Conservation (phyloP, 1,284 basidiomycete genomes). For the Cronartium quercuum region DNA sequence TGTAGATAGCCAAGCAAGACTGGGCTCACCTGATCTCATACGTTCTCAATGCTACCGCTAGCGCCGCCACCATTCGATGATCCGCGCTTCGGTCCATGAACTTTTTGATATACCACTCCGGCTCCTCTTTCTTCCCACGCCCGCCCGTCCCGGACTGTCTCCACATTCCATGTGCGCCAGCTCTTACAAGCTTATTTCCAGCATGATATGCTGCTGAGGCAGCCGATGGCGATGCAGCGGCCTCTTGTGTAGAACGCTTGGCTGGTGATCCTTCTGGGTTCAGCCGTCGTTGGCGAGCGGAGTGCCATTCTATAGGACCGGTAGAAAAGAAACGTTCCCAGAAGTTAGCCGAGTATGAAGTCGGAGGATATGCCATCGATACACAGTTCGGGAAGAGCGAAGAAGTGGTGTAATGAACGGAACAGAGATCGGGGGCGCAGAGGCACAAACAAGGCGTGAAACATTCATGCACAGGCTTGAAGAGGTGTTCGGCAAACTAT, state of each 20-base stretch:
- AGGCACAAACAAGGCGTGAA: no score
- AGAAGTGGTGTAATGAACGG: no score
- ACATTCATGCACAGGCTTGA: no score
- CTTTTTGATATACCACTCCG: slow-evolving; percentile 69
- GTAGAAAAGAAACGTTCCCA: not conserved
- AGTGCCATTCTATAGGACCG: slow-evolving; percentile 12
- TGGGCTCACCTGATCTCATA: slow-evolving; percentile 65
- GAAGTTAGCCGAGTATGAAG: not conserved
- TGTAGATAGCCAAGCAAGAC: not conserved
- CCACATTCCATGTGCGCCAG: slow-evolving; percentile 18
- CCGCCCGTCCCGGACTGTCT: slow-evolving; percentile 1
- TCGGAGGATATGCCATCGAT: no score
- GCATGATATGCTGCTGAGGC: not conserved
- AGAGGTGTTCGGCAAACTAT: no score
- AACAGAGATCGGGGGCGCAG: no score
- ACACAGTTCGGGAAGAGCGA: no score
- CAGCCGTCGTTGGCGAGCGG: slow-evolving; percentile 13
- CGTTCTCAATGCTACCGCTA: slow-evolving; percentile 74
- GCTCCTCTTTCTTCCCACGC: slow-evolving; percentile 45
- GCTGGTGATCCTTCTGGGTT: slow-evolving; percentile 23
- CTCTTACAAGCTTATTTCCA: slow-evolving; percentile 3
- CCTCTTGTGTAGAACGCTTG: slow-evolving; percentile 9
- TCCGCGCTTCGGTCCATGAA: slow-evolving; percentile 81
- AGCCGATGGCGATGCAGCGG: slow-evolving; percentile 5
- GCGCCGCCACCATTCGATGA: slow-evolving; percentile 66